Base-by-base conservation (phyloP, 2,329 filamentous ascomycete species). In the Aspergillus transmontanensis region DNA sequence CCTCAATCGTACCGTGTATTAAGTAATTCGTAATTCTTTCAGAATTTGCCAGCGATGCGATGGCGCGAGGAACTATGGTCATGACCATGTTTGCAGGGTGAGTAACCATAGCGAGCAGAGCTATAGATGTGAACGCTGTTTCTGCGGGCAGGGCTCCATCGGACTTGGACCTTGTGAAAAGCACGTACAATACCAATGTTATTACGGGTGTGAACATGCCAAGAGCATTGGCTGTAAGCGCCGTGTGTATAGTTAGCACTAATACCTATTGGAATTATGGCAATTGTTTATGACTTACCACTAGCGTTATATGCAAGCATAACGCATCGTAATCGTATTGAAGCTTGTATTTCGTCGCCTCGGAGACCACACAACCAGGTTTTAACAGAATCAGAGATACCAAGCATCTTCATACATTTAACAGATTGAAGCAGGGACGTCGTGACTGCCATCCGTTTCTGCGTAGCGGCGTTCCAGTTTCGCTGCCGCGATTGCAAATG, bases 61-160 rank as follows among this genome's bases (percentile, higher is more conserved):
- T 32, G 36, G 12, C 39, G 9, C 58, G 58, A 1, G 58, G 50
- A 2, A 60, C 26, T 1, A 60, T 45, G 9, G 58, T 60, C 58
- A 60, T 55, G 6, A 60, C 39, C 58, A 60, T 60, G 9, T 60
- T 60, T 7, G 58, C 50, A 5, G 58, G 58, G 46, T 60, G 58
- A 9, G 58, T 60, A 12, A 60, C 58, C 58, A 60, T 36, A 11
- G 39, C 26, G 6, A 60, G 50, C 6, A 60, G 36, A 23, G 58
- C 58, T 21, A 60, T 45, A 21, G 58, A 55, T 3, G 58, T 60
- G 36, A 60, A 60, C 19, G 53, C 36, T 0, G 30, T 53, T n/a
- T 46, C 53, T 19, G 58, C 34, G 4, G 14, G 39, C 2, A 60
- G 26, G 2, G 3, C 39, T 6, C 28, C 50, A 4, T 30, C 30